Evolutionary conservation across 2,329 filamentous ascomycete species (phyloP), one percentile per base, ranked within the genome.

Genomic region (Aspergillus neotritici): DNA sequence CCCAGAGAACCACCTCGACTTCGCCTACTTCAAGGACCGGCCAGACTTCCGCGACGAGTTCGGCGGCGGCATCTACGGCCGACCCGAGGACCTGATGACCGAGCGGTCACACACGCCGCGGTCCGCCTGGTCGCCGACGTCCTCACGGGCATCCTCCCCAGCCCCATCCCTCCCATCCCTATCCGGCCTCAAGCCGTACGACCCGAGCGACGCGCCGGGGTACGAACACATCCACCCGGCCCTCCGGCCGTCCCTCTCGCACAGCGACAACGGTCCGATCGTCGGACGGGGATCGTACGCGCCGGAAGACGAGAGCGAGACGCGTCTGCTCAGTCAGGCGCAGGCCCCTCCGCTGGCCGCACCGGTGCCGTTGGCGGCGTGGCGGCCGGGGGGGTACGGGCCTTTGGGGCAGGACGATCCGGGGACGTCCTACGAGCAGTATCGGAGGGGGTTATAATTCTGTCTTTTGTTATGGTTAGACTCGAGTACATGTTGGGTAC

Each of bases 11-110:
- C 82, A 88, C 37, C 83, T 95, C 65, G 89, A 95, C 63, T 95
- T 94, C 61, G 83, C 88, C 48, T 91, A 88, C 68, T 97, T 83
- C 75, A 96, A 94, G 67, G 84, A 95, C 64, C 78, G 88, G 1
- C 79, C 86, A 2, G 91, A 96, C 54, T 96, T 97, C 67, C 82
- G 82, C 1, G 84, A 89, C 9, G 87, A 93, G 42, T 85, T 89
- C 52, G 88, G 88, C n/a, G 89, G 86, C 4, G 86, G 85, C 15
- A 67, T 73, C 43, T 71, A 72, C 45, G 69, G 70, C 37, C 58
- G 66, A 5, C 64, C 69, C 7, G 68, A 70, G 9, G 71, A 73
- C 48, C 51, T 71, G 14, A 68, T 73, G 37, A 67, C 63, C 12
- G 68, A 72, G 41, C 64, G 70, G 13, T 70, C 67, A 9, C 63